These are phyloP conservation scores for Thraustochytrium striatum DNA, from an alignment of 352 stramenopile species.

Conservation along the genomic window DNA sequence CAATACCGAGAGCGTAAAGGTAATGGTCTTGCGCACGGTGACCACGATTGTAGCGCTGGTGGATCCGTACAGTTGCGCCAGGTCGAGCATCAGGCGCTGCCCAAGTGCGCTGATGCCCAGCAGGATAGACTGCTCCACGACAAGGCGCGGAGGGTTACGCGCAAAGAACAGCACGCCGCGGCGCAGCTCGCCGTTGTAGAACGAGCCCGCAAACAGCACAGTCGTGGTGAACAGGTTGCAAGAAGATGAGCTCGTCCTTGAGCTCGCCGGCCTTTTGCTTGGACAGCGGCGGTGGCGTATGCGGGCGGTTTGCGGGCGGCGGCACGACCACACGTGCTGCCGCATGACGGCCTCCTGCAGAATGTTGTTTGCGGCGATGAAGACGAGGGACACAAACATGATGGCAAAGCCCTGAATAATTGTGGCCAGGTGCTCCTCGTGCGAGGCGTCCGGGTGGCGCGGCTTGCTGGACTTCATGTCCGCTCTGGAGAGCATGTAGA, in stretches of 20 bases:
- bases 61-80: conserved; percentile 16
- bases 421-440: not conserved
- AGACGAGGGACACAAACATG: conserved; percentile 29
- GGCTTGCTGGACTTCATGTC: not conserved
- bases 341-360: conserved; percentile 37
- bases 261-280: not conserved
- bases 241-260: conserved; percentile 30
- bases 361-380: not conserved
- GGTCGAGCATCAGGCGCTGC: not conserved
- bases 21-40: conserved; percentile 36
- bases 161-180: conserved; percentile 12
- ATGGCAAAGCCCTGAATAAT: conserved; percentile 2
- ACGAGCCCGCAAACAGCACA: not conserved
- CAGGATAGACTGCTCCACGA: not conserved
- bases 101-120: conserved; percentile 6
- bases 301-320: not conserved
- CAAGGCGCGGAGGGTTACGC: not conserved
- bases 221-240: not conserved
- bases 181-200: not conserved
- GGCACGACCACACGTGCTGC: not conserved
- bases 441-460: not conserved
- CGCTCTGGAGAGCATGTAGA: conserved; percentile 24
- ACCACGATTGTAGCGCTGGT: conserved; percentile 35
- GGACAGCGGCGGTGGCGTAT: not conserved
- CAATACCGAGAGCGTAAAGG: conserved; percentile 22